Evolutionary conservation across 768 basidiomycete genomes (phyloP).

Genomic region (Phaffia australis): DNA sequence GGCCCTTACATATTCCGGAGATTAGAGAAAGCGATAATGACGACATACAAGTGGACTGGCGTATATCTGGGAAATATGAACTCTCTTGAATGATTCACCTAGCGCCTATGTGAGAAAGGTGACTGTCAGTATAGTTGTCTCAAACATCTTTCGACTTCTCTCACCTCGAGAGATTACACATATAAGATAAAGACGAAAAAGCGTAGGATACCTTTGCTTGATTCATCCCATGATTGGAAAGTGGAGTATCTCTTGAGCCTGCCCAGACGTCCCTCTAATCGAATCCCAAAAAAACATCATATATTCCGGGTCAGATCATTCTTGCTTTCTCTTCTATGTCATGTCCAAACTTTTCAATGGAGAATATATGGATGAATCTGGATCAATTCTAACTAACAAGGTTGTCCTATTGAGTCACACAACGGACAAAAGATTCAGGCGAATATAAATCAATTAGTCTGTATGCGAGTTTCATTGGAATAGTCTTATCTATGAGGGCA

Average conservation of each 20-base stretch:
- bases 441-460: no score
- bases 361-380: no score
- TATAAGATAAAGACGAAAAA: constrained; percentile 26
- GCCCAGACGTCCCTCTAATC: constrained; percentile 43
- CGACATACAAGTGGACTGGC: constrained; percentile 57
- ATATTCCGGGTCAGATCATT: no score
- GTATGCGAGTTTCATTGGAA: no score
- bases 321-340: no score
- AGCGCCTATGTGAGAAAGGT: constrained; percentile 57
- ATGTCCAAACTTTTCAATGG: no score
- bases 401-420: no score
- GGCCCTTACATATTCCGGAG: not conserved
- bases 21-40: constrained; percentile 47
- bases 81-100: constrained; percentile 46
- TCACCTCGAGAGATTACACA: not conserved
- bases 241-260: constrained; percentile 60
- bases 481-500: no score
- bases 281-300: no score
- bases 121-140: not conserved
- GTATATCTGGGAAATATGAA: constrained; percentile 49
- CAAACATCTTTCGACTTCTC: not conserved
- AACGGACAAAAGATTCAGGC: no score
- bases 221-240: constrained; percentile 64
- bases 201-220: constrained; percentile 34
- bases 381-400: no score